phyloP scores from a whole-genome alignment of 1,284 basidiomycete species.

The Boletus holoroseus region DNA sequence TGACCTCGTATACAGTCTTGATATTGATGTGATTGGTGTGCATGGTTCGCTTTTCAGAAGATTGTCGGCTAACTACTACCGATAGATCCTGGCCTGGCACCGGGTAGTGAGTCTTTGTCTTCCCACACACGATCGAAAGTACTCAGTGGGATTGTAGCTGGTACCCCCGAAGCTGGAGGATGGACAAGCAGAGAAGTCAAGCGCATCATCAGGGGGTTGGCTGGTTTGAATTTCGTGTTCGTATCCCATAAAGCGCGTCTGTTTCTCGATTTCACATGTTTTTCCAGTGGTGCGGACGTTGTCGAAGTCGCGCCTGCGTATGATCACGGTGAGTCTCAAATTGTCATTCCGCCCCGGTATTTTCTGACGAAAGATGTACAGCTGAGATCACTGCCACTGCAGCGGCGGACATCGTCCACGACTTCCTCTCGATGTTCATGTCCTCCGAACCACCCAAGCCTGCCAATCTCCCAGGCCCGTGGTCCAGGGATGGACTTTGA shows the following conservation, averaged over 20 bases:
- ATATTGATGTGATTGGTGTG: slow-evolving; percentile 74
- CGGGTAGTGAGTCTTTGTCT: slow-evolving; percentile 54
- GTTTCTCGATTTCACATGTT: background rate
- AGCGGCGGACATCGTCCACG: slow-evolving; percentile 59
- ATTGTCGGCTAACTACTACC: slow-evolving; percentile 6
- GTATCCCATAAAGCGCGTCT: slow-evolving; percentile 22
- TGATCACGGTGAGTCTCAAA: slow-evolving; percentile 46
- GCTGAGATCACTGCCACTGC: slow-evolving; percentile 58
- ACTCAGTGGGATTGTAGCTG: slow-evolving; percentile 43
- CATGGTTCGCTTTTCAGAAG: slow-evolving; percentile 4
- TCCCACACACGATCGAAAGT: background rate
- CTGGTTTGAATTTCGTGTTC: slow-evolving; percentile 73
- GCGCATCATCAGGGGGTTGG: slow-evolving; percentile 69
- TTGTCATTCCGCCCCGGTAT: slow-evolving; percentile 14
- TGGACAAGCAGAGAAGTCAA: slow-evolving; percentile 81
- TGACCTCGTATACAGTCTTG: slow-evolving; percentile 42
- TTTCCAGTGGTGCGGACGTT: slow-evolving; percentile 35
- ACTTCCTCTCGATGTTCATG: slow-evolving; percentile 54
- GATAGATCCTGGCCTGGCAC: slow-evolving; percentile 72
- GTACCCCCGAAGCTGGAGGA: slow-evolving; percentile 79
- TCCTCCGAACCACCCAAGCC: slow-evolving; percentile 26
- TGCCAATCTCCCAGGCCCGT: slow-evolving; percentile 6
- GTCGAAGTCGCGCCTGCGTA: slow-evolving; percentile 83
- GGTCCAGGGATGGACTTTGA: slow-evolving; percentile 25
- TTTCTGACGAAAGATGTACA: slow-evolving; percentile 33